These are phyloP conservation scores for Backusella parvicylindrica DNA, from an alignment of 192 early-diverging fungal genomes.

Conservation along the genomic window DNA sequence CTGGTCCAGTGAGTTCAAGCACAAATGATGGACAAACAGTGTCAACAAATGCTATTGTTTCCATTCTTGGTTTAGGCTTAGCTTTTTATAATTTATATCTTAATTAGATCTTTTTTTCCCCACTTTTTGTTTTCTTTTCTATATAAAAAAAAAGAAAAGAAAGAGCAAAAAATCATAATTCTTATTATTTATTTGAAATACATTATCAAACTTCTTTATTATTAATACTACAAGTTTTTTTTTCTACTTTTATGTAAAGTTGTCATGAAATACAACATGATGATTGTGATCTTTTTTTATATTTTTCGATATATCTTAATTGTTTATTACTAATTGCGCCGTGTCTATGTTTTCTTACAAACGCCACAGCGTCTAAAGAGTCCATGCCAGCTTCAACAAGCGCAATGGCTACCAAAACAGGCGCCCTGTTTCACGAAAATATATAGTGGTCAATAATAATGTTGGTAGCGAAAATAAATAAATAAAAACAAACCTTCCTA, in stretches of 20 bases:
- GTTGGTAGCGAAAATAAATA: not conserved
- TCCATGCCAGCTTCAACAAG: conserved; percentile 78
- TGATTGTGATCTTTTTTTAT: conserved; percentile 37
- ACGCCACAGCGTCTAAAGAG: conserved; percentile 69
- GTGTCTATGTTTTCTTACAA: conserved; percentile 61
- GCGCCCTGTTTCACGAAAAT: no score
- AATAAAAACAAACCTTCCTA: conserved; percentile 55
- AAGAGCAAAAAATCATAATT: not conserved
- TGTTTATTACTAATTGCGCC: conserved; percentile 79
- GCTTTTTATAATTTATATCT: not conserved
- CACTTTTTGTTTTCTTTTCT: not conserved
- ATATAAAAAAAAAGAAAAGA: not conserved
- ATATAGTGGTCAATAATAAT: not conserved
- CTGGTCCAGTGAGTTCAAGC: not conserved
- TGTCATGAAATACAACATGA: conserved; percentile 9
- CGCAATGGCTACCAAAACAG: conserved; percentile 72
- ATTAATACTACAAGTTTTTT: not conserved
- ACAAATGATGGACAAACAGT: not conserved
- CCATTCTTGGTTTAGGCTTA: not conserved
- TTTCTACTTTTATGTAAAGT: not conserved
- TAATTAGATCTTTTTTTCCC: not conserved
- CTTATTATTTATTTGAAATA: not conserved
- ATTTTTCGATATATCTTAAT: conserved; percentile 57
- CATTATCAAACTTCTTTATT: not conserved
- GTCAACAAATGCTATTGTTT: not conserved